These are phyloP conservation scores for Davidsoniella neocaledoniae DNA, from an alignment of 2,329 filamentous ascomycete genomes.

Conservation along the genomic window DNA sequence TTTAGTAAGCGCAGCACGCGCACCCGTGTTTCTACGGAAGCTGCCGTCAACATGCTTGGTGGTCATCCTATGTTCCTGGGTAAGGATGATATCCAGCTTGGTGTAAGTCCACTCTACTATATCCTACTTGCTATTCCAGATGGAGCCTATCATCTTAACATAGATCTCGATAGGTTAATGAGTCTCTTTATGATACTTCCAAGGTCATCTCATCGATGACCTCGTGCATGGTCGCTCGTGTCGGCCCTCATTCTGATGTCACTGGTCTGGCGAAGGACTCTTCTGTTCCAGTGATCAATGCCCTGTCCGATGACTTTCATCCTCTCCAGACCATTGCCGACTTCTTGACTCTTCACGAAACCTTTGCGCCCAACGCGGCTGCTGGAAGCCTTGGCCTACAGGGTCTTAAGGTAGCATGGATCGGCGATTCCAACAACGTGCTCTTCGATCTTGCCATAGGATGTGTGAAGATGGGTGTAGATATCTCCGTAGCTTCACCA, in stretches of 20 bases:
- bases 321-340: conserved; percentile 91
- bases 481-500: conserved; percentile 77
- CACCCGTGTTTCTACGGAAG: conserved; percentile 85
- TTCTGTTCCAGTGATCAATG: conserved; percentile 69
- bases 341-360: conserved; percentile 76
- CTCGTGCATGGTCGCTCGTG: conserved; percentile 65
- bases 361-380: conserved; percentile 29
- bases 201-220: conserved; percentile 90
- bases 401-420: conserved; percentile 84
- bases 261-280: conserved; percentile 53
- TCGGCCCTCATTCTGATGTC: conserved; percentile 62
- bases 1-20: conserved; percentile 93
- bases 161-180: conserved; percentile 50
- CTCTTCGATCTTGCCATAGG: conserved; percentile 84
- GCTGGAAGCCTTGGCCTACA: conserved; percentile 45
- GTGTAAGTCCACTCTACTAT: conserved; percentile 34
- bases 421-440: conserved; percentile 95
- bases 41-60: conserved; percentile 71
- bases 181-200: conserved; percentile 84
- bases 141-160: not conserved
- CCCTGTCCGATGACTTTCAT: conserved; percentile 78
- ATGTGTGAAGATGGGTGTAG: conserved; percentile 70
- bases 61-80: conserved; percentile 94
- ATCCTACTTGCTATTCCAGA: not conserved
- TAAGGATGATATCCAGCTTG: conserved; percentile 89